These are phyloP conservation scores for Zygotorulaspora mrakii DNA, from an alignment of 1,139 yeast genomes.

Conservation along the genomic window DNA sequence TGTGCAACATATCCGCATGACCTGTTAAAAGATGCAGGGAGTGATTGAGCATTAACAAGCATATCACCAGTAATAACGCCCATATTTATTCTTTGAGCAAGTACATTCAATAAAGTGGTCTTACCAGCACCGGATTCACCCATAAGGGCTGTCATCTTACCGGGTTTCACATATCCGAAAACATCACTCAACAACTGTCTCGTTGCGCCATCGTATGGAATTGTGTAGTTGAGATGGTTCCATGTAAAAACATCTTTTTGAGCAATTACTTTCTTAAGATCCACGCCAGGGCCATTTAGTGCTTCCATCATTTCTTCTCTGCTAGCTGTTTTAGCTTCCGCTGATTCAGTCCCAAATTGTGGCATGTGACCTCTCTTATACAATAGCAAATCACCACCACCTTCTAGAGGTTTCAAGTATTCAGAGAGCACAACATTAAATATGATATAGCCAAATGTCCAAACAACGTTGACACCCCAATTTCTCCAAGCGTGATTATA, in stretches of 20 bases:
- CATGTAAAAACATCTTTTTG: slow-evolving; percentile 49
- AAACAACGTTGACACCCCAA: slow-evolving; percentile 57
- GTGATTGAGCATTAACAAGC: slow-evolving; percentile 54
- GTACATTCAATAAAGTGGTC: slow-evolving; percentile 56
- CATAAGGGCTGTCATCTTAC: slow-evolving; percentile 60
- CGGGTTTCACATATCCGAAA: slow-evolving; percentile 65
- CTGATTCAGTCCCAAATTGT: slow-evolving; percentile 39
- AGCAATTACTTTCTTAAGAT: slow-evolving; percentile 39
- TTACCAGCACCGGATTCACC: slow-evolving; percentile 73
- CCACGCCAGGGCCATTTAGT: slow-evolving; percentile 42
- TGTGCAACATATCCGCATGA: slow-evolving; percentile 65
- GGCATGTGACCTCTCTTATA: slow-evolving; percentile 56
- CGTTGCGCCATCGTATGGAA: slow-evolving; percentile 49
- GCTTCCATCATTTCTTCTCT: slow-evolving; percentile 45
- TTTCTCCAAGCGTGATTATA: slow-evolving; percentile 63
- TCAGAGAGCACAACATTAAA: slow-evolving; percentile 50
- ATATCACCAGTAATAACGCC: slow-evolving; percentile 64
- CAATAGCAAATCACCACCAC: slow-evolving; percentile 57
- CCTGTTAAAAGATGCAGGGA: slow-evolving; percentile 53
- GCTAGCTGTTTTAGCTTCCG: slow-evolving; percentile 43
- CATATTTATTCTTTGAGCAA: slow-evolving; percentile 55
- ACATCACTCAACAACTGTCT: slow-evolving; percentile 51
- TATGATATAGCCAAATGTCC: slow-evolving; percentile 48
- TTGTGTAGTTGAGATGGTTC: slow-evolving; percentile 51
- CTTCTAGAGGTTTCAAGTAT: slow-evolving; percentile 48